Evolutionary conservation across 2,329 filamentous ascomycete species (phyloP), one percentile per base, ranked within the genome.

Genomic region (Bipolaris sorokiniana): DNA sequence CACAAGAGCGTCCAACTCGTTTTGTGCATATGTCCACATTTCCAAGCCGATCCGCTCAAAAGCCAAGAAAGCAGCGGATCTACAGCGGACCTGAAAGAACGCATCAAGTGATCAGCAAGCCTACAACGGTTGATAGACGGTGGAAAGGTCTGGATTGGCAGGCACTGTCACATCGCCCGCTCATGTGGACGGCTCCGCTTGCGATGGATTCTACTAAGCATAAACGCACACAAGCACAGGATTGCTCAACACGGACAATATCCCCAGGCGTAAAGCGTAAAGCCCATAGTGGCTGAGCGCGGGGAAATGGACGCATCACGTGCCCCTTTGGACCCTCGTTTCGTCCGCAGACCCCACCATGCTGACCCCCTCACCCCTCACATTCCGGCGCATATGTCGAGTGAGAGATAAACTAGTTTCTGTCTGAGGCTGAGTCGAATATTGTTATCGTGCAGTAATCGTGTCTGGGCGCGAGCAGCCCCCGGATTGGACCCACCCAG

Each of bases 371-470:
- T 38, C 45, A 37, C 51, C 38, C 41, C 28, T 3, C 34, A 7
- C 9, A 6, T 3, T 23, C 38, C 20, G 23, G 42, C 31, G 28
- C 23, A 33, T 16, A 28, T 40, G 37, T 22, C 28, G 28, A 22
- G 42, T 47, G 34, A 36, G 31, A 20, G 38, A 47, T n/a, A 31
- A 48, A 41, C 52, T 48, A 51, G 37, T 15, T 31, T 31, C 28
- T 36, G 16, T 44, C 48, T 37, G 59, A 59, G 56, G 56, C 55
- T 61, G 58, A 56, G 56, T 47, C 10, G 28, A 5, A 31, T 31
- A 13, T 31, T 13, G 28, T 31, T 48, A 48, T 46, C 34, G 28
- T 45, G 42, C 42, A 45, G n/a, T 9, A 16, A n/a, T n/a, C 41
- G 53, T 22, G 23, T 22, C 42, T 38, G 20, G 47, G 16, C 54